A percentile compares a stretch with the other conserved stretches of the same genome.
Conservation (phyloP, 495 filamentous ascomycete species). For the Gamarada debralockiae region DNA sequence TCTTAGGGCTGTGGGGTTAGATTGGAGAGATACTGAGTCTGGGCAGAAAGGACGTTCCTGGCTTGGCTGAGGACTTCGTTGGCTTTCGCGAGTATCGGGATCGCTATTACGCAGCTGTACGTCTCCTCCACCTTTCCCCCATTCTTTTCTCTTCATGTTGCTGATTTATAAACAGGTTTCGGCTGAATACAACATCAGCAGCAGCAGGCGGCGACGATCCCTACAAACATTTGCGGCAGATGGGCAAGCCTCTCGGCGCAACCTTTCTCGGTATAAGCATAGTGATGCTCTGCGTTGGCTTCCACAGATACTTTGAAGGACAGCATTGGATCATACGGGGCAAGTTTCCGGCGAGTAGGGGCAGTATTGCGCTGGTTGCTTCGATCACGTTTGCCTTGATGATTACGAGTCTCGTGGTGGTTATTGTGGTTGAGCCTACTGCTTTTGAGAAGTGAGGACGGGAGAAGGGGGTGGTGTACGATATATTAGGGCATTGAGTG, state of each 20-base stretch:
- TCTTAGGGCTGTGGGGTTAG: constrained; percentile 15
- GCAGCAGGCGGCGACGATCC: constrained; percentile 8
- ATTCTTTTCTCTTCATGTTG: neutral
- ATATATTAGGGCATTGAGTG: neutral
- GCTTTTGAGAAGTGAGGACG: constrained; percentile 36
- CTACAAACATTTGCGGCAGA: constrained; percentile 51
- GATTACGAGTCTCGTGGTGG: constrained; percentile 64
- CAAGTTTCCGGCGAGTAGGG: constrained; percentile 90
- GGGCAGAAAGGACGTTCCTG: constrained; percentile 87
- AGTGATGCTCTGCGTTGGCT: constrained; percentile 77
- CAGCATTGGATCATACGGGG: constrained; percentile 89
- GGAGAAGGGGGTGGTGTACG: neutral
- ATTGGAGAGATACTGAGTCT: neutral
- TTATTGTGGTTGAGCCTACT: constrained; percentile 60
- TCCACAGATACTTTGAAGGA: constrained; percentile 55
- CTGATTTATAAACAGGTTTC: constrained; percentile 45
- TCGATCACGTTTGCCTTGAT: constrained; percentile 68
- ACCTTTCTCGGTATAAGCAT: constrained; percentile 90
- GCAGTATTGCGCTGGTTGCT: constrained; percentile 75
- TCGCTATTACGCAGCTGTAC: constrained; percentile 85
- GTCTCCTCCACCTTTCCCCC: neutral
- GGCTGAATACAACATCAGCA: constrained; percentile 70
- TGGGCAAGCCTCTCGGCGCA: constrained; percentile 91
- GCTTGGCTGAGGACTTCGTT: constrained; percentile 96
- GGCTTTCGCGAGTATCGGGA: constrained; percentile 93